Base-by-base conservation (phyloP, 2,329 filamentous ascomycete genomes). In the Aulographum hederae region DNA sequence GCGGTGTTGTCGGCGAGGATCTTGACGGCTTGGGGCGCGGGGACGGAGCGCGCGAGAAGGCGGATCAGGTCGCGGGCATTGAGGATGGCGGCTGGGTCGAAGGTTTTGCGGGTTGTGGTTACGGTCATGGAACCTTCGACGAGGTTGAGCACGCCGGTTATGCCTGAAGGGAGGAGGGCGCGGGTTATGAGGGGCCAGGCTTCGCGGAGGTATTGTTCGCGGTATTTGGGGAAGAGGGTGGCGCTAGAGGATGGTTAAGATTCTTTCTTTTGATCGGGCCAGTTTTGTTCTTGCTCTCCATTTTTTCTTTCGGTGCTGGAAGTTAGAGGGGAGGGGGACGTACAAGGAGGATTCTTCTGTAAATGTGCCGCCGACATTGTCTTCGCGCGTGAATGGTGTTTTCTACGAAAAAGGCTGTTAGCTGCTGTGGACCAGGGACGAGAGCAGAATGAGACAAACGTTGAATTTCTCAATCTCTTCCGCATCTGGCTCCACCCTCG, bases 401-500 rank as follows among this genome's bases (percentile, higher is more conserved):
- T 85, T 61, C 72, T 76, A 13, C 6, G 10, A 32, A 15, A n/a
- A n/a, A n/a, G n/a, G n/a, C 23, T 6, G 31, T 31, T 12, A 21
- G 21, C 18, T 10, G 18, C 5, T 19, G 18, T 16, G 18, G 11
- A 6, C 4, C 8, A 8, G 32, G 6, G 23, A 8, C 6, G 31
- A n/a, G 16, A 6, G 6, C n/a, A 32, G 13, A 31, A n/a, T 6
- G 23, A 33, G 32, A 19, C 4, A 17, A 12, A 32, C 45, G 64
- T 84, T 86, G 84, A 84, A 95, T 54, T 94, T 92, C 59, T 95
- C 86, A 41, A 95, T 81, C 47, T 94, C 89, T 39, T 92, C 85
- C 34, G 85, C 92, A 47, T 94, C 85, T n/a, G n/a, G n/a, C n/a
- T n/a, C n/a, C n/a, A n/a, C 81, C 85, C 85, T 91, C 34, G 82